A percentile compares a stretch with the other conserved stretches of the same genome.
phyloP scores from a whole-genome alignment of 2,329 filamentous ascomycete species.

The Trichoderma simmonsii region DNA sequence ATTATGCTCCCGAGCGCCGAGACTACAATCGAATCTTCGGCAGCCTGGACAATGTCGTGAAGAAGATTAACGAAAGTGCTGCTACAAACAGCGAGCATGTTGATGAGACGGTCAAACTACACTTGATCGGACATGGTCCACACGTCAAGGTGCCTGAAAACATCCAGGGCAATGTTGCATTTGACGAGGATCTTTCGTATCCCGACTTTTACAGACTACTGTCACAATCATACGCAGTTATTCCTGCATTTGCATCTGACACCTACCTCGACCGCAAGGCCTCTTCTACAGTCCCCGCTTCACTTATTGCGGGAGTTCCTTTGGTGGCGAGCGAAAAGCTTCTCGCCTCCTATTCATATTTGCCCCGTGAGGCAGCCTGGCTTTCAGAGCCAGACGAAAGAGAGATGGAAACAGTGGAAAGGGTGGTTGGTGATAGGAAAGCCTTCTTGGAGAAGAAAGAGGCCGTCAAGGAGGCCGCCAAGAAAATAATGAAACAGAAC shows the following conservation, averaged over 20 bases:
- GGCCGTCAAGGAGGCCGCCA: not conserved
- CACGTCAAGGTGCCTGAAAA: constrained; percentile 2
- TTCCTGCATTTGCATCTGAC: constrained; percentile 13
- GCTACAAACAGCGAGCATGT: not conserved
- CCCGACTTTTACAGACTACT: constrained; percentile 11
- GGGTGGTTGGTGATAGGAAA: not conserved
- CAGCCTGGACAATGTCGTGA: constrained; percentile 6
- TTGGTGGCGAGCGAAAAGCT: constrained; percentile 3
- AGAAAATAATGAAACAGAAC: constrained; percentile 12
- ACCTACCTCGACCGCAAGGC: constrained; percentile 14
- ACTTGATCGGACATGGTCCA: constrained; percentile 4
- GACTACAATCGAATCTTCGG: constrained; percentile 14
- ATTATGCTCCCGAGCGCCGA: constrained; percentile 13
- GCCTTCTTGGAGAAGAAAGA: not conserved
- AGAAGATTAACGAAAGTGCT: not conserved
- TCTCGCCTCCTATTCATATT: constrained; percentile 6
- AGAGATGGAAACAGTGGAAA: constrained; percentile 11
- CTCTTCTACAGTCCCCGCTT: constrained; percentile 10
- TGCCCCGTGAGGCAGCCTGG: constrained; percentile 6
- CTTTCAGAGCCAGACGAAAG: not conserved
- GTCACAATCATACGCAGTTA: constrained; percentile 11
- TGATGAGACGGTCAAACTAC: not conserved
- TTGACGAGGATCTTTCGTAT: constrained; percentile 13
- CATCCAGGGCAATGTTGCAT: not conserved
- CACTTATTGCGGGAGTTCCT: constrained; percentile 10